These are phyloP conservation scores for Artemisia argyi DNA, from an alignment of 129 eudicot species.

Conservation along the genomic window DNA sequence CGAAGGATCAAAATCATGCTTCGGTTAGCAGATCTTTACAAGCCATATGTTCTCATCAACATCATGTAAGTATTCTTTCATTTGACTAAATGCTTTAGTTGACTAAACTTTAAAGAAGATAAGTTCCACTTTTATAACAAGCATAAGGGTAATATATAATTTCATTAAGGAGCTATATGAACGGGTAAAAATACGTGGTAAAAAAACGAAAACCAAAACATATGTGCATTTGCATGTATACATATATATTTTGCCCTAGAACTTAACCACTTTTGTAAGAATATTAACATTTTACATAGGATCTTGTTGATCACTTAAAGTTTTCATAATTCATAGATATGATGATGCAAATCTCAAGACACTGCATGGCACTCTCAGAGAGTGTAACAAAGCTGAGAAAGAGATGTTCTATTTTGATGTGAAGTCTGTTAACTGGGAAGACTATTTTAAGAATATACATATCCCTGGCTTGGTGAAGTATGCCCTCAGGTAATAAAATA, in stretches of 20 bases:
- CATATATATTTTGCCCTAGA: too few species aligned
- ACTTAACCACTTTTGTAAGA: too few species aligned
- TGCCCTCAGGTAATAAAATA: not conserved
- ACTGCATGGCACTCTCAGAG: not conserved
- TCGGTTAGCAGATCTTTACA: slow-evolving; percentile 18
- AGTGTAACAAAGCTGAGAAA: slow-evolving; percentile 19
- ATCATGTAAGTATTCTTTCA: not conserved
- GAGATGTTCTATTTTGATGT: slow-evolving; percentile 21
- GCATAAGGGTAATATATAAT: too few species aligned
- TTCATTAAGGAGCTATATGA: too few species aligned
- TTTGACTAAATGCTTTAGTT: too few species aligned
- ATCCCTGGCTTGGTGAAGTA: slow-evolving; percentile 34
- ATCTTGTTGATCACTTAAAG: not conserved
- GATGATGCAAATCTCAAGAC: slow-evolving; percentile 26
- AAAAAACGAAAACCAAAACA: too few species aligned
- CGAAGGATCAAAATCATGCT: slow-evolving; percentile 4
- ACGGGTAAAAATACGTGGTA: too few species aligned
- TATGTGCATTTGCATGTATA: too few species aligned
- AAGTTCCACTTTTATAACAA: too few species aligned
- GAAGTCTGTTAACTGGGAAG: slow-evolving; percentile 33
- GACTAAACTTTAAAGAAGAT: too few species aligned
- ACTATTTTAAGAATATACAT: slow-evolving; percentile 33
- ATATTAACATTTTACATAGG: not conserved
- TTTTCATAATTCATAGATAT: slow-evolving; percentile 7
- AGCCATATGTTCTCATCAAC: slow-evolving; percentile 11